Evolutionary conservation across 305 asterid genomes (phyloP).

Genomic region (Vinca major): DNA sequence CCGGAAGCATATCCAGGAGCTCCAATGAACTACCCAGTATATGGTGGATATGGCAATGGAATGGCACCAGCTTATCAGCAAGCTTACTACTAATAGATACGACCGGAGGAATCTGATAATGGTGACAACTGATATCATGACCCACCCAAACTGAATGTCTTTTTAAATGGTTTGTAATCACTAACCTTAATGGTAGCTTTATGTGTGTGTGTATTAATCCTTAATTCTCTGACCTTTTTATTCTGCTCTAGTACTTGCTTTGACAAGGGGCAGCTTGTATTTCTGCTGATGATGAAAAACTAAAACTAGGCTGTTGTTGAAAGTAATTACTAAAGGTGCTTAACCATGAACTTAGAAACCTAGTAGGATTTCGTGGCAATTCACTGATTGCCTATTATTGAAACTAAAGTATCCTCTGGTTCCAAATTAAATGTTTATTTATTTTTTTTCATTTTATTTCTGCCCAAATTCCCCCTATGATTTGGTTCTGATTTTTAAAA

Average conservation of each 20-base stretch:
- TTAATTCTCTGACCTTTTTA: conserved; percentile 58
- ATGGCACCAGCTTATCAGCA: conserved; percentile 83
- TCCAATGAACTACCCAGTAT: conserved; percentile 59
- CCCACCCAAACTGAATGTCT: conserved; percentile 33
- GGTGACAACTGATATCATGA: conserved; percentile 49
- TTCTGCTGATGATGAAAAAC: conserved; percentile 50
- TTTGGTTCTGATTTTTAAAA: too few species aligned
- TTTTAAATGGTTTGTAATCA: conserved; percentile 71
- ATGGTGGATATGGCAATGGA: conserved; percentile 68
- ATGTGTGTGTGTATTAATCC: conserved; percentile 61
- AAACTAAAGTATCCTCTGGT: too few species aligned
- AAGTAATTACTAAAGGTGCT: conserved; percentile 36
- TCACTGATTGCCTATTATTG: background rate
- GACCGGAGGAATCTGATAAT: conserved; percentile 47
- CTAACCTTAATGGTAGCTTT: conserved; percentile 87
- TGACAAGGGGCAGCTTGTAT: conserved; percentile 66
- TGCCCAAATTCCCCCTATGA: too few species aligned
- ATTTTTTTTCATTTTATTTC: too few species aligned
- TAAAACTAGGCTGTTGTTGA: conserved; percentile 68
- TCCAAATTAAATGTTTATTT: too few species aligned
- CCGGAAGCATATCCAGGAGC: conserved; percentile 75
- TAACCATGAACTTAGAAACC: conserved; percentile 1
- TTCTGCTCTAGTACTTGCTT: conserved; percentile 16
- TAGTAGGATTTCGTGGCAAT: conserved; percentile 1
- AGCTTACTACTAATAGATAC: conserved; percentile 79